phyloP scores from a whole-genome alignment of 2,329 filamentous ascomycete species.

The Xylaria sp. region DNA sequence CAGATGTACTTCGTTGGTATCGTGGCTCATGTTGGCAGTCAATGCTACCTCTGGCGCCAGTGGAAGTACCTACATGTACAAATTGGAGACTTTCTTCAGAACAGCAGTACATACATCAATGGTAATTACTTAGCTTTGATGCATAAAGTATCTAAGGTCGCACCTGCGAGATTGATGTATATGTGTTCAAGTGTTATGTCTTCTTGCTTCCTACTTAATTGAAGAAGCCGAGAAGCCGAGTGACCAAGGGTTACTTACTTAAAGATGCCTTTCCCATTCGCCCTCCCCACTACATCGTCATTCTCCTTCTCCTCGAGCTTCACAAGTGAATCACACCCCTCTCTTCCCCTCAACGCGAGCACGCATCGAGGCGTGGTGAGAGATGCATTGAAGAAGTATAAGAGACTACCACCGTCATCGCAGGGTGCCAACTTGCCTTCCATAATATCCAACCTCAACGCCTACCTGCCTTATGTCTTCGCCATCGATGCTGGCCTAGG shows the following conservation, averaged over 20 bases:
- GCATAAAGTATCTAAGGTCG: conserved; percentile 1
- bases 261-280: conserved; percentile 88
- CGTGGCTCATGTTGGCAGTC: no score
- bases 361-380: conserved; percentile 86
- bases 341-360: conserved; percentile 83
- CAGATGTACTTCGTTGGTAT: no score
- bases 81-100: neutral
- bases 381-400: conserved; percentile 87
- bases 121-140: no score
- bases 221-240: neutral
- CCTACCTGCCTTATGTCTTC: conserved; percentile 86
- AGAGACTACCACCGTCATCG: conserved; percentile 78
- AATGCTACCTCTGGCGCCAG: no score
- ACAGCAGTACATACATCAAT: no score
- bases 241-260: neutral
- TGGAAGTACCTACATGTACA: no score
- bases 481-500: conserved; percentile 79
- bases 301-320: conserved; percentile 84
- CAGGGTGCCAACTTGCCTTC: conserved; percentile 77
- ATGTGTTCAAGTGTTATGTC: neutral
- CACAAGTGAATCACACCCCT: conserved; percentile 85
- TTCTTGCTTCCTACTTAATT: neutral
- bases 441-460: conserved; percentile 75
- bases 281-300: conserved; percentile 87
- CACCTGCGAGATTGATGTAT: neutral